Conservation (phyloP, 306 rosid species). For the Abrus precatorius region DNA sequence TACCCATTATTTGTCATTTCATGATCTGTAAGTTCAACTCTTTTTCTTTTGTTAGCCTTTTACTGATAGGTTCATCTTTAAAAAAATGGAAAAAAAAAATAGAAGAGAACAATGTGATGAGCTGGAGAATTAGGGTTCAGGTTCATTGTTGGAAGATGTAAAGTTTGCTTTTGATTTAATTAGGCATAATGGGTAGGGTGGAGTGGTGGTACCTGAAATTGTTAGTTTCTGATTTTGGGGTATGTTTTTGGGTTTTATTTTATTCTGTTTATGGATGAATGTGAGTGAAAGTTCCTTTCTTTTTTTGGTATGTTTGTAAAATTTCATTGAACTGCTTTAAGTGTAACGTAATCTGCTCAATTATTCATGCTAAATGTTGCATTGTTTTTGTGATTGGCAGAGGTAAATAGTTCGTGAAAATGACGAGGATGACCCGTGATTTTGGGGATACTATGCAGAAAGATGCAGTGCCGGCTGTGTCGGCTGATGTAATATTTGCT, state of each 20-base stretch:
- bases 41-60: constrained; percentile 51
- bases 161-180: constrained; percentile 39
- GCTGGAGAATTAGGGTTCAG: constrained; percentile 58
- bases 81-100: not conserved
- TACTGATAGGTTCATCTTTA: not conserved
- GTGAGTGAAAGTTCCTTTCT: constrained; percentile 21
- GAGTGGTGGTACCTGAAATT: constrained; percentile 21
- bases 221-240: constrained; percentile 25
- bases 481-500: constrained; percentile 83
- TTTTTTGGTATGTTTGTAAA: not conserved
- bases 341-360: constrained; percentile 10
- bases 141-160: constrained; percentile 30
- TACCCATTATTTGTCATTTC: constrained; percentile 45
- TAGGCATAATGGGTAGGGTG: constrained; percentile 16
- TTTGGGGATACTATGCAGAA: constrained; percentile 79
- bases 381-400: constrained; percentile 55
- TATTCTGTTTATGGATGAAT: constrained; percentile 36
- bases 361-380: constrained; percentile 7
- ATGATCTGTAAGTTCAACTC: constrained; percentile 72
- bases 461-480: constrained; percentile 69
- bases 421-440: constrained; percentile 84
- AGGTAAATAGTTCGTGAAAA: constrained; percentile 48
- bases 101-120: not conserved
- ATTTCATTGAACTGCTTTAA: not conserved
- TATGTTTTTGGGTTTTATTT: constrained; percentile 17